phyloP scores from a whole-genome alignment of 192 early-diverging fungal species.

The Coemansia sp. region DNA sequence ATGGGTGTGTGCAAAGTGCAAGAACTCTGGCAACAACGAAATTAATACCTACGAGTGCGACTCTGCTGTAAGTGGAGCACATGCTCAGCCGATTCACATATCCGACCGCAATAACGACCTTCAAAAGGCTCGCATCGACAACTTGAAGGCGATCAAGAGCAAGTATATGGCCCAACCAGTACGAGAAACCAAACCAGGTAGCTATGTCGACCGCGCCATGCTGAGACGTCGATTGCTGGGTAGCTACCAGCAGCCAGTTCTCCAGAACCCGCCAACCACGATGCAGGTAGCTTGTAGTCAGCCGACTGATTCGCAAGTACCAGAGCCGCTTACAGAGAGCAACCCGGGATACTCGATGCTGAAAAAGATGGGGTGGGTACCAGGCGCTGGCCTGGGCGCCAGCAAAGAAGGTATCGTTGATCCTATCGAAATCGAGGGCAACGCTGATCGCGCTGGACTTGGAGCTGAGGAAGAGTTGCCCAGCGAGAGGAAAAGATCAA shows the following conservation, averaged over 20 bases:
- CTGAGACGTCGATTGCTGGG: conserved; percentile 19
- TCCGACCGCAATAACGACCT: neutral
- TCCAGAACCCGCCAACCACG: neutral
- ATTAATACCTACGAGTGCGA: conserved; percentile 27
- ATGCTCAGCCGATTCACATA: neutral
- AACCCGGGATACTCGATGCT: conserved; percentile 43
- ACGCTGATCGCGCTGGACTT: conserved; percentile 28
- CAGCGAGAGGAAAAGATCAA: conserved; percentile 16
- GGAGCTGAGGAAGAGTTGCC: conserved; percentile 10
- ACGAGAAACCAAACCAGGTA: neutral
- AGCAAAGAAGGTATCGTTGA: conserved; percentile 25
- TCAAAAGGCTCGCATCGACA: conserved; percentile 24
- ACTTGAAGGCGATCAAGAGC: conserved; percentile 29
- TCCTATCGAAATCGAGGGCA: conserved; percentile 29
- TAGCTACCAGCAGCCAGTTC: neutral
- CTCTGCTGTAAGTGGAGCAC: neutral
- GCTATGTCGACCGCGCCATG: conserved; percentile 36
- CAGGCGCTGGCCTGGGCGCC: conserved; percentile 46
- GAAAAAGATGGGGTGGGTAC: conserved; percentile 49
- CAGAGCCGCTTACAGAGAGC: conserved; percentile 14
- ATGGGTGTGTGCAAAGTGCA: conserved; percentile 67
- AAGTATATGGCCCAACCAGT: conserved; percentile 11
- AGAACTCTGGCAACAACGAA: conserved; percentile 56
- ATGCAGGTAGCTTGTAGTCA: neutral
- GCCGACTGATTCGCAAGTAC: no score